Evolutionary conservation across 495 filamentous ascomycete genomes (phyloP).

Genomic region (Poronia punctata): DNA sequence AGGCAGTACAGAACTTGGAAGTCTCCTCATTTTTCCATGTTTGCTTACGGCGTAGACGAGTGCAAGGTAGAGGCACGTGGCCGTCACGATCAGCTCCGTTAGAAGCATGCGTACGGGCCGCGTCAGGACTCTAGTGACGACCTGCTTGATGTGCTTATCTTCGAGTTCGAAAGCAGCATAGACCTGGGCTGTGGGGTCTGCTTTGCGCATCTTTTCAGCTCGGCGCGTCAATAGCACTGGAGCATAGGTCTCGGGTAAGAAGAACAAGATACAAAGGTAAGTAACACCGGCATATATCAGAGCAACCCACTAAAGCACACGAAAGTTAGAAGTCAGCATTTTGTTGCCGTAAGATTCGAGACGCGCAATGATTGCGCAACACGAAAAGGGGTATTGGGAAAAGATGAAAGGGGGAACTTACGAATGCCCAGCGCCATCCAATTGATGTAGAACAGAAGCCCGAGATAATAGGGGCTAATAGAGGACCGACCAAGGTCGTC

Average conservation of each 20-base stretch:
- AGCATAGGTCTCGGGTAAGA: constrained; percentile 57
- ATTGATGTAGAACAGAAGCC: constrained; percentile 51
- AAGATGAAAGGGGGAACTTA: too few relatives aligned
- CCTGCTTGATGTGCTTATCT: constrained; percentile 20
- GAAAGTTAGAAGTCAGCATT: background rate
- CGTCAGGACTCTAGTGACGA: constrained; percentile 32
- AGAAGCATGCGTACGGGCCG: constrained; percentile 37
- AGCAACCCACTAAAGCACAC: constrained; percentile 38
- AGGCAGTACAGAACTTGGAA: too few relatives aligned
- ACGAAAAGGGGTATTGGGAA: too few relatives aligned
- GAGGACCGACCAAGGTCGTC: constrained; percentile 60
- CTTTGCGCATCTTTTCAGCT: constrained; percentile 45
- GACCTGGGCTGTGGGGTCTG: constrained; percentile 31
- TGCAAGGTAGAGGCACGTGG: constrained; percentile 61
- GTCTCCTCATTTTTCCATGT: too few relatives aligned
- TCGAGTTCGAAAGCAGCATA: constrained; percentile 32
- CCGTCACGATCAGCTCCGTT: constrained; percentile 45
- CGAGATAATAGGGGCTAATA: constrained; percentile 61
- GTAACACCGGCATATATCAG: constrained; percentile 50
- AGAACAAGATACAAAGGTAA: constrained; percentile 35
- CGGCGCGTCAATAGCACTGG: constrained; percentile 51
- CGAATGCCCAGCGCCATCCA: constrained; percentile 60
- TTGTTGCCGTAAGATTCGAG: too few relatives aligned
- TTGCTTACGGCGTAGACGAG: constrained; percentile 48
- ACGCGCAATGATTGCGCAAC: too few relatives aligned